phyloP scores from a whole-genome alignment of 768 basidiomycete genomes.

The Cystobasidium onofrii region DNA sequence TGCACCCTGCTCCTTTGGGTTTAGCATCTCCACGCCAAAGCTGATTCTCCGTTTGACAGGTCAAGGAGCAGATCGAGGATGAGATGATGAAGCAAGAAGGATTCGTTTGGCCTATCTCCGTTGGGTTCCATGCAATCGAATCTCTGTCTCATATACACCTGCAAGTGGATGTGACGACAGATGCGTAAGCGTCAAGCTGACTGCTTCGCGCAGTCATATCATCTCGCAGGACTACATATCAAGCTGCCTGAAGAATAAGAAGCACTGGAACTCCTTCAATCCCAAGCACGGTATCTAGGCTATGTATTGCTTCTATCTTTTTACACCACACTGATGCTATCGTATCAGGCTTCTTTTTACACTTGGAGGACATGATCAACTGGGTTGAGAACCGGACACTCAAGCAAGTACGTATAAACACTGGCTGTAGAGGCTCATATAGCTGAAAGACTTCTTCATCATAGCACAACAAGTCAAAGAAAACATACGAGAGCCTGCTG shows the following conservation, averaged over 20 bases:
- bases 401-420: background rate
- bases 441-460: background rate
- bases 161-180: background rate
- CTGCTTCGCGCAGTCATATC: constrained; percentile 1
- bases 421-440: background rate
- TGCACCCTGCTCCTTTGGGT: background rate
- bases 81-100: constrained; percentile 35
- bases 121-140: constrained; percentile 32
- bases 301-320: background rate
- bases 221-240: constrained; percentile 33
- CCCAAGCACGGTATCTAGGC: constrained; percentile 22
- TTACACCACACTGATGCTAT: background rate
- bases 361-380: constrained; percentile 30
- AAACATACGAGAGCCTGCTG: constrained; percentile 14
- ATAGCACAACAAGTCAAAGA: constrained; percentile 28
- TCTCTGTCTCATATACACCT: constrained; percentile 32
- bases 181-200: background rate
- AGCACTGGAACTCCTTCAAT: constrained; percentile 36
- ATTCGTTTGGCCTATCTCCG: constrained; percentile 29
- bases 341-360: constrained; percentile 38
- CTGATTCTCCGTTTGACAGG: background rate
- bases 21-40: background rate
- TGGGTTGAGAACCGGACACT: constrained; percentile 28
- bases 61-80: constrained; percentile 29
- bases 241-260: constrained; percentile 33